Evolutionary conservation across 176 grass and related monocot genomes (phyloP).

Genomic region (Puya raimondii): DNA sequence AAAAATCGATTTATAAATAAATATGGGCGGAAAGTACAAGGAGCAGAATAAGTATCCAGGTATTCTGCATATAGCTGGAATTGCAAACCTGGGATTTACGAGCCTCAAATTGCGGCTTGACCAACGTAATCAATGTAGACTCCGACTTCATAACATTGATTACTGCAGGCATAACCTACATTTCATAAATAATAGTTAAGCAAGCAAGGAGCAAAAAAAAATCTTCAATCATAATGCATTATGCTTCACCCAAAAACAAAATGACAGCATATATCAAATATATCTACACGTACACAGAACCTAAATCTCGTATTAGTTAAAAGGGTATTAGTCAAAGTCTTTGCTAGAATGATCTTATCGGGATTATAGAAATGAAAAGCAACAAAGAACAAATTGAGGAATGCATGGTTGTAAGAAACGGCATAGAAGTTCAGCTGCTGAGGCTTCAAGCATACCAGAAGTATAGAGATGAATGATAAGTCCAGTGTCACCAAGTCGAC

Average conservation of each 20-base stretch:
- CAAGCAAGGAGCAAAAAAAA: background rate
- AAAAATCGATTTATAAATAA: too few relatives aligned
- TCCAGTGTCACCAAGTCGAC: conserved; percentile 86
- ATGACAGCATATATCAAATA: too few relatives aligned
- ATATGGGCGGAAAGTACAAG: too few relatives aligned
- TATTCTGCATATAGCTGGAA: background rate
- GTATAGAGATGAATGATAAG: conserved; percentile 94
- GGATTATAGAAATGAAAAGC: background rate
- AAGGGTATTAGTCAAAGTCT: too few relatives aligned
- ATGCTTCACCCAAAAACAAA: too few relatives aligned
- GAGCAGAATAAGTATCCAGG: background rate
- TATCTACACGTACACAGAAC: too few relatives aligned
- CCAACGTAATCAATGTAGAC: conserved; percentile 71
- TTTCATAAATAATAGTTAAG: conserved; percentile 9
- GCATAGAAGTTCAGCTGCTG: conserved; percentile 2
- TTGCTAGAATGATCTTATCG: too few relatives aligned
- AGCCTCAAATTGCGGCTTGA: conserved; percentile 96
- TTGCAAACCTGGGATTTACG: conserved; percentile 58
- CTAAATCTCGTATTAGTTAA: too few relatives aligned
- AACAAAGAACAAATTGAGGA: background rate
- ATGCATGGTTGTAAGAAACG: background rate
- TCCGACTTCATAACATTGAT: conserved; percentile 85
- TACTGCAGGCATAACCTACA: conserved; percentile 90
- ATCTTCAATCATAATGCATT: background rate
- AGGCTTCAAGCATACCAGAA: conserved; percentile 51